Evolutionary conservation across 1,139 yeast genomes (phyloP).

Genomic region (Pichia sp.): DNA sequence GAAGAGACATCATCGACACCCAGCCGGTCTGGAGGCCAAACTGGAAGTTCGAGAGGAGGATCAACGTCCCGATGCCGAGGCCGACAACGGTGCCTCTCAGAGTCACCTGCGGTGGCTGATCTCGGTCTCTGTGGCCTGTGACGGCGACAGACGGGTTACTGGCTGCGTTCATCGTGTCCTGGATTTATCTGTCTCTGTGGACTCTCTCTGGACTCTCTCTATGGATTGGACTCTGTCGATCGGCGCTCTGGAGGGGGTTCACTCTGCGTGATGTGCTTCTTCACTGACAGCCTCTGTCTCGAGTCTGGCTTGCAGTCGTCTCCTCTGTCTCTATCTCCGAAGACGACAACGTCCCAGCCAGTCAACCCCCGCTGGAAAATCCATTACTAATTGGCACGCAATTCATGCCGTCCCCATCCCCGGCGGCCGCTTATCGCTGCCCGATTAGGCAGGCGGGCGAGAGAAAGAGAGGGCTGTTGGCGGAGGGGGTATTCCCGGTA

Average conservation of each 20-base stretch:
- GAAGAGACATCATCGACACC: constrained; percentile 99
- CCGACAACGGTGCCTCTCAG: constrained; percentile 71
- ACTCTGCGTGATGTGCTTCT: too few relatives aligned
- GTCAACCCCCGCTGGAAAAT: background rate
- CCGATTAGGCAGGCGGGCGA: constrained; percentile 2
- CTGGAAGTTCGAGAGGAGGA: constrained; percentile 84
- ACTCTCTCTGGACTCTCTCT: too few relatives aligned
- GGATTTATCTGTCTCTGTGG: too few relatives aligned
- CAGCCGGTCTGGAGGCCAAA: constrained; percentile 97
- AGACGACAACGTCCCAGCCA: background rate
- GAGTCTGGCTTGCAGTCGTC: too few relatives aligned
- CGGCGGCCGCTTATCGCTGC: constrained; percentile 3
- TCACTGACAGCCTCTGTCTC: too few relatives aligned
- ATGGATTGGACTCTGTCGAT: too few relatives aligned
- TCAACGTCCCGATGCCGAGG: constrained; percentile 70
- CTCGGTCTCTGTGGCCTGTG: background rate
- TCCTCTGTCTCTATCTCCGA: too few relatives aligned
- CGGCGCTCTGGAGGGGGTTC: too few relatives aligned
- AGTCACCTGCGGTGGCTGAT: constrained; percentile 56
- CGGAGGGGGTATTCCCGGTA: background rate
- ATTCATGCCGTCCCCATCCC: background rate
- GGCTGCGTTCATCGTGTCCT: too few relatives aligned
- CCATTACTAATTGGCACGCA: background rate
- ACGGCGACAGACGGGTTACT: too few relatives aligned
- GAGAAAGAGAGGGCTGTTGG: background rate